These are phyloP conservation scores for Paecilomyces niveus DNA, from an alignment of 2,329 filamentous ascomycete species.

Conservation along the genomic window DNA sequence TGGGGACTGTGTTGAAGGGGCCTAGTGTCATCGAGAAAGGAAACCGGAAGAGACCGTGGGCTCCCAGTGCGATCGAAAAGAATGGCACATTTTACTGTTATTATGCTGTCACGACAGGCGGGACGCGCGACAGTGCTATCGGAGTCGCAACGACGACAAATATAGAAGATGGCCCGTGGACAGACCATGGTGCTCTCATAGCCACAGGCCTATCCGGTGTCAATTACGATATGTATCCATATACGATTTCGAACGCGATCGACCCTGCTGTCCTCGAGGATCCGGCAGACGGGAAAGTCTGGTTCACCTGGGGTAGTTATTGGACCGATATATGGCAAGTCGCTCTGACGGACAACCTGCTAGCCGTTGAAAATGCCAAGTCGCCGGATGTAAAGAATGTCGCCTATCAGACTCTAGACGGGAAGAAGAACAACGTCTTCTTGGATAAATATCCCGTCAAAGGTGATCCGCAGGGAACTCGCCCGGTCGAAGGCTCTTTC, in stretches of 20 bases:
- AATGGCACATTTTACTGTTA: slow-evolving; percentile 56
- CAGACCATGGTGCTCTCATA: slow-evolving; percentile 25
- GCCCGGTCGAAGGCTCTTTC: slow-evolving; percentile 27
- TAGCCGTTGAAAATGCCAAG: slow-evolving; percentile 13
- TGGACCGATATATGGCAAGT: slow-evolving; percentile 61
- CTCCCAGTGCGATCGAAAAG: slow-evolving; percentile 54
- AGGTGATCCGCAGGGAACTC: not conserved
- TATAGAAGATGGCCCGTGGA: slow-evolving; percentile 26
- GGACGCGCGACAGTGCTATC: slow-evolving; percentile 56
- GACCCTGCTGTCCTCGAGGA: slow-evolving; percentile 48
- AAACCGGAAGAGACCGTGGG: slow-evolving; percentile 36
- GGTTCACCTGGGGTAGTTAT: slow-evolving; percentile 60
- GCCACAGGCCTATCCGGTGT: slow-evolving; percentile 25
- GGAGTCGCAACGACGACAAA: slow-evolving; percentile 48
- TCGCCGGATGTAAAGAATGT: slow-evolving; percentile 21
- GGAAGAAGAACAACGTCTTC: not conserved
- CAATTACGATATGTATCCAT: slow-evolving; percentile 18
- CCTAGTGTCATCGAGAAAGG: slow-evolving; percentile 28
- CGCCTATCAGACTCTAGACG: slow-evolving; percentile 8
- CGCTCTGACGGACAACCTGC: slow-evolving; percentile 31
- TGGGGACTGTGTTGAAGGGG: slow-evolving; percentile 19
- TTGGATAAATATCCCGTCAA: not conserved
- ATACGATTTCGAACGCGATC: slow-evolving; percentile 52
- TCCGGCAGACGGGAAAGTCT: slow-evolving; percentile 26
- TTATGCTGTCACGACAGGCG: slow-evolving; percentile 57